These are phyloP conservation scores for Cladosporium sp. DNA, from an alignment of 2,329 filamentous ascomycete genomes.

Conservation along the genomic window DNA sequence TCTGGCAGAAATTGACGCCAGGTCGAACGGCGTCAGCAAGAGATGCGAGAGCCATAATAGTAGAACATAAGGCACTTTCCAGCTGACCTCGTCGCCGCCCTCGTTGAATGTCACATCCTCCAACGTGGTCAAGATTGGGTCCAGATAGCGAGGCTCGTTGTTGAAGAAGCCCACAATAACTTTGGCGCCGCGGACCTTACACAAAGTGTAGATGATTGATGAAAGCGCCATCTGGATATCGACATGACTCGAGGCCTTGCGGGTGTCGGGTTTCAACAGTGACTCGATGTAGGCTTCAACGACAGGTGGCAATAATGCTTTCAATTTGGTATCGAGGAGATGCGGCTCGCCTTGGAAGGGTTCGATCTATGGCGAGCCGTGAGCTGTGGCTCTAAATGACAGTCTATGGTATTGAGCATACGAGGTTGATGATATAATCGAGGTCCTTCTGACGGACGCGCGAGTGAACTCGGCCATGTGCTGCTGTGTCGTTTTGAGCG, in stretches of 20 bases:
- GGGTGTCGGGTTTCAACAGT: slow-evolving; percentile 43
- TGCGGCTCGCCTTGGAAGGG: slow-evolving; percentile 95
- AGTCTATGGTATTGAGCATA: slow-evolving; percentile 23
- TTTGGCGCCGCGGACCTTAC: slow-evolving; percentile 92
- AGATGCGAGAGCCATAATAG: slow-evolving; percentile 71
- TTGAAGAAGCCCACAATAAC: slow-evolving; percentile 87
- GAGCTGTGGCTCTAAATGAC: slow-evolving; percentile 17
- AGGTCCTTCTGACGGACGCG: slow-evolving; percentile 43
- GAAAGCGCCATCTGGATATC: slow-evolving; percentile 69
- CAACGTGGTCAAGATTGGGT: slow-evolving; percentile 65
- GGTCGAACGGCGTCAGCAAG: slow-evolving; percentile 76
- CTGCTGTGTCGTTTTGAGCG: slow-evolving; percentile 24
- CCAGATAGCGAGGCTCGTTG: slow-evolving; percentile 83
- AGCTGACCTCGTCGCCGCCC: slow-evolving; percentile 41
- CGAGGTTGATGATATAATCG: slow-evolving; percentile 40
- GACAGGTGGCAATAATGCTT: slow-evolving; percentile 70
- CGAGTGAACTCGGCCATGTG: slow-evolving; percentile 36
- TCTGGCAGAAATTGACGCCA: slow-evolving; percentile 71
- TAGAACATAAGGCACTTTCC: slow-evolving; percentile 87
- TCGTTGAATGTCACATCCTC: slow-evolving; percentile 22
- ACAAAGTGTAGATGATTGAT: slow-evolving; percentile 81
- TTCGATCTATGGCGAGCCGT: slow-evolving; percentile 59
- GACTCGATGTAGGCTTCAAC: slow-evolving; percentile 74
- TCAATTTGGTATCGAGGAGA: slow-evolving; percentile 80
- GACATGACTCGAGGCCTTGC: slow-evolving; percentile 30